These are phyloP conservation scores for Candida verbasci DNA, from an alignment of 805 yeast genomes.

Conservation along the genomic window DNA sequence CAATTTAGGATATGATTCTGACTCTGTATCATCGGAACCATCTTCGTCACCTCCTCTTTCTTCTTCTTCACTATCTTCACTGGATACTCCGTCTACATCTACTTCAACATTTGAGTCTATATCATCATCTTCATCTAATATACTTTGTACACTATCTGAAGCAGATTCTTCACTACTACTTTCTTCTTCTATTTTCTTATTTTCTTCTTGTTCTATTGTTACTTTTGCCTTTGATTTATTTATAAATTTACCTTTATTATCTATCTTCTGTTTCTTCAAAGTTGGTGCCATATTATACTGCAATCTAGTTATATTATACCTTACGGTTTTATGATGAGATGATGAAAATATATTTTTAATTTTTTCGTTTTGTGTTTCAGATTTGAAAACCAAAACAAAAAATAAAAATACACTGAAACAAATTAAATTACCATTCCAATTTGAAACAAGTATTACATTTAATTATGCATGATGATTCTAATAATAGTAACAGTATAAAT, in stretches of 20 bases:
- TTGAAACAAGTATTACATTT: background rate
- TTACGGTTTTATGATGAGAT: slow-evolving; percentile 11
- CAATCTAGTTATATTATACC: no score
- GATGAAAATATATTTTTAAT: background rate
- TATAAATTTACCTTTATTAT: slow-evolving; percentile 9
- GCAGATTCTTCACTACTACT: slow-evolving; percentile 12
- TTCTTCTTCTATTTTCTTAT: slow-evolving; percentile 9
- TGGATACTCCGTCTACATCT: slow-evolving; percentile 17
- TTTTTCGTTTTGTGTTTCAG: slow-evolving; percentile 2
- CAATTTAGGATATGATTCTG: slow-evolving; percentile 41
- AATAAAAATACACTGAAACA: background rate
- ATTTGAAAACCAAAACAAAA: slow-evolving; percentile 1
- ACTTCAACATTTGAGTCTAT: slow-evolving; percentile 18
- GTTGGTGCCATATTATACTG: slow-evolving; percentile 17
- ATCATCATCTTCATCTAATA: slow-evolving; percentile 9
- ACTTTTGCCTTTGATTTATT: slow-evolving; percentile 3
- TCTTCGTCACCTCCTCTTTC: no score
- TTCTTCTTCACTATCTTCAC: slow-evolving; percentile 9
- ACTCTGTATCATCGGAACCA: slow-evolving; percentile 12
- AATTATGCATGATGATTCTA: slow-evolving; percentile 1
- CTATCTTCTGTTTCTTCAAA: slow-evolving; percentile 19
- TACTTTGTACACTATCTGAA: no score
- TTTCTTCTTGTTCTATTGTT: slow-evolving; percentile 7
- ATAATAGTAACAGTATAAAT: background rate
- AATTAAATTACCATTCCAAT: background rate